phyloP scores from a whole-genome alignment of 345 rosid species.

The Brassica juncea region DNA sequence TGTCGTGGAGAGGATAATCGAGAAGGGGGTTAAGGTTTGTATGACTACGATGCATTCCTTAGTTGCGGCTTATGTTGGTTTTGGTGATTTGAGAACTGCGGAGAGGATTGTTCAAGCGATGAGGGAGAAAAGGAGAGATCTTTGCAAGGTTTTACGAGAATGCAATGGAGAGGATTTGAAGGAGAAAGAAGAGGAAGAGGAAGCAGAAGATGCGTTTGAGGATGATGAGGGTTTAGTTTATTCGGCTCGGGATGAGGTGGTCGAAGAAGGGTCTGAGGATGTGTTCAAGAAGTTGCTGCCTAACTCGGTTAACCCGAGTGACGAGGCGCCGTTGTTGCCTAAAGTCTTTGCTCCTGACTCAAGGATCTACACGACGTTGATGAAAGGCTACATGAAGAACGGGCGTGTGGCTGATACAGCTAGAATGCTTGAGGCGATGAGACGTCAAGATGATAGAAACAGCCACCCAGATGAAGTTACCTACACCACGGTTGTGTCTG shows the following conservation, averaged over 20 bases:
- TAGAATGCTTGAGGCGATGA: slow-evolving; percentile 88
- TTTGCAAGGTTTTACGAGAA: slow-evolving; percentile 71
- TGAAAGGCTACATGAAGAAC: slow-evolving; percentile 95
- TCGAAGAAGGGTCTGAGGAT: slow-evolving; percentile 19
- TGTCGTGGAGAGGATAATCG: slow-evolving; percentile 71
- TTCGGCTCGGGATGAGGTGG: slow-evolving; percentile 24
- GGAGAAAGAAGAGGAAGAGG: slow-evolving; percentile 47
- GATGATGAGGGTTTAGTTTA: slow-evolving; percentile 21
- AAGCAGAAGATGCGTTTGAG: slow-evolving; percentile 32
- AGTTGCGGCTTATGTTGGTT: slow-evolving; percentile 91
- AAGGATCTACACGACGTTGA: slow-evolving; percentile 79
- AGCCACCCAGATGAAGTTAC: slow-evolving; percentile 91
- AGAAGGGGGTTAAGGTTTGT: slow-evolving; percentile 57
- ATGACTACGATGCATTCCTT: slow-evolving; percentile 83
- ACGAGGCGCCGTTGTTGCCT: slow-evolving; percentile 67
- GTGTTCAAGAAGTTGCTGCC: slow-evolving; percentile 75
- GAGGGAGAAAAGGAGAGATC: slow-evolving; percentile 84
- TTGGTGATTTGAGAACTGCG: slow-evolving; percentile 72
- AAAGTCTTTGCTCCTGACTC: slow-evolving; percentile 65
- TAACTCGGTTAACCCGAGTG: slow-evolving; percentile 45
- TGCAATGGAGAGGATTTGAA: slow-evolving; percentile 49
- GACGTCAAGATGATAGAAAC: slow-evolving; percentile 56
- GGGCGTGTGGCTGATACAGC: slow-evolving; percentile 74
- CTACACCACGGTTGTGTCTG: slow-evolving; percentile 89
- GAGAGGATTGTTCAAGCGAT: slow-evolving; percentile 83